A percentile compares a stretch with the other conserved stretches of the same genome.
Conservation (phyloP, 805 yeast species). For the Myxozyma monticola region DNA sequence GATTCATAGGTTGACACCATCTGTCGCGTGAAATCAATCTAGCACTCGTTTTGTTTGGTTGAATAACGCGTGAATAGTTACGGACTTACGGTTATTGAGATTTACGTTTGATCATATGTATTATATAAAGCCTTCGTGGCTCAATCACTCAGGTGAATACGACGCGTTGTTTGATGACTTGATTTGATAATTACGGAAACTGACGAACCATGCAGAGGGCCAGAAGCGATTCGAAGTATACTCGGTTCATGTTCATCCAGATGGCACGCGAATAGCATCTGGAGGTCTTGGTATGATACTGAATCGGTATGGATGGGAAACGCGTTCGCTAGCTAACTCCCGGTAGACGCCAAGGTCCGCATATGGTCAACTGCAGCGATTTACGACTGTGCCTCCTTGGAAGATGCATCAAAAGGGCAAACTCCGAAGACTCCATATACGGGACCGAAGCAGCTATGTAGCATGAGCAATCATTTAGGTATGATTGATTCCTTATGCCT, state of each 20-base stretch:
- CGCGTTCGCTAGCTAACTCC: neutral
- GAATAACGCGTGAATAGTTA: too few relatives aligned
- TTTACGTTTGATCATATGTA: too few relatives aligned
- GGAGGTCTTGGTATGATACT: conserved; percentile 60
- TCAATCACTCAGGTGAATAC: conserved; percentile 53
- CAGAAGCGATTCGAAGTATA: conserved; percentile 80
- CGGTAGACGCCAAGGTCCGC: conserved; percentile 78
- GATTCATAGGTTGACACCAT: too few relatives aligned
- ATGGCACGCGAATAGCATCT: conserved; percentile 82
- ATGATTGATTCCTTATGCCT: neutral
- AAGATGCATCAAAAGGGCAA: neutral
- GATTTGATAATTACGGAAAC: neutral
- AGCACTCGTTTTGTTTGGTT: too few relatives aligned
- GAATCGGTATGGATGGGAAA: neutral
- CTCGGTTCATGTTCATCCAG: conserved; percentile 75
- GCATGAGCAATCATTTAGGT: conserved; percentile 95
- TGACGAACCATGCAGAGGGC: conserved; percentile 55
- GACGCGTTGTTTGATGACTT: neutral
- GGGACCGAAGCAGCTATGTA: conserved; percentile 60
- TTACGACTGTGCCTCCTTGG: conserved; percentile 54
- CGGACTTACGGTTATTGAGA: too few relatives aligned
- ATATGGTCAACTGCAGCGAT: conserved; percentile 90
- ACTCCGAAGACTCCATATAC: neutral
- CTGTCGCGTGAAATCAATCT: too few relatives aligned
- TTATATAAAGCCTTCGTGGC: conserved; percentile 70